Conservation (phyloP, 257 asterid genomes). For the Solanum infundibuliforme region DNA sequence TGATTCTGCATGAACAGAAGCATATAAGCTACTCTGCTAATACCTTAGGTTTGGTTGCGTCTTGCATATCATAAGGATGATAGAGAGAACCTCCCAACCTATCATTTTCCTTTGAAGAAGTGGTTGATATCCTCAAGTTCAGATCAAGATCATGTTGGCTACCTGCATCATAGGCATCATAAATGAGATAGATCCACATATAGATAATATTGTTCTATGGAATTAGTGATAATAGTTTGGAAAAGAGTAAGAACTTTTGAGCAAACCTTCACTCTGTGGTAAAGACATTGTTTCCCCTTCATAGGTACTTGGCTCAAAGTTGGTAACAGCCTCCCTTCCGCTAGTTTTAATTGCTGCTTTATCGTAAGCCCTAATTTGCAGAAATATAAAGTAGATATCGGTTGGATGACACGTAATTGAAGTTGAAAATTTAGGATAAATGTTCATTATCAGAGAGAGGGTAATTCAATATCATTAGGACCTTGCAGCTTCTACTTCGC, state of each 20-base stretch:
- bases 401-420: constrained; percentile 18
- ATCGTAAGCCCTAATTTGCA: constrained; percentile 65
- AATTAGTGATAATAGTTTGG: not conserved
- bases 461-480: constrained; percentile 23
- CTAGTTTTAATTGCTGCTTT: constrained; percentile 65
- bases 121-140: constrained; percentile 54
- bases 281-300: constrained; percentile 17
- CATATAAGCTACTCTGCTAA: not conserved
- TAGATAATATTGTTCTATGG: not conserved
- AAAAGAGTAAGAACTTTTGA: not conserved
- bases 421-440: constrained; percentile 12
- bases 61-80: constrained; percentile 35
- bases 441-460: constrained; percentile 16
- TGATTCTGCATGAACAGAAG: not conserved
- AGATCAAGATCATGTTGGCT: constrained; percentile 46
- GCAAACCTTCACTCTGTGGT: constrained; percentile 26
- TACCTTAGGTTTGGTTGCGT: constrained; percentile 33
- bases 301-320: constrained; percentile 55
- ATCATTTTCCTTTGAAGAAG: constrained; percentile 31
- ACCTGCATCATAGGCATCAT: constrained; percentile 19
- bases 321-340: constrained; percentile 71
- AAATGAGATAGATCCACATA: not conserved
- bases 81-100: constrained; percentile 17
- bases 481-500: constrained; percentile 47
- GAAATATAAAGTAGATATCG: constrained; percentile 12